Evolutionary conservation across 768 basidiomycete species (phyloP).

Genomic region (Hirschioporus abietinus): DNA sequence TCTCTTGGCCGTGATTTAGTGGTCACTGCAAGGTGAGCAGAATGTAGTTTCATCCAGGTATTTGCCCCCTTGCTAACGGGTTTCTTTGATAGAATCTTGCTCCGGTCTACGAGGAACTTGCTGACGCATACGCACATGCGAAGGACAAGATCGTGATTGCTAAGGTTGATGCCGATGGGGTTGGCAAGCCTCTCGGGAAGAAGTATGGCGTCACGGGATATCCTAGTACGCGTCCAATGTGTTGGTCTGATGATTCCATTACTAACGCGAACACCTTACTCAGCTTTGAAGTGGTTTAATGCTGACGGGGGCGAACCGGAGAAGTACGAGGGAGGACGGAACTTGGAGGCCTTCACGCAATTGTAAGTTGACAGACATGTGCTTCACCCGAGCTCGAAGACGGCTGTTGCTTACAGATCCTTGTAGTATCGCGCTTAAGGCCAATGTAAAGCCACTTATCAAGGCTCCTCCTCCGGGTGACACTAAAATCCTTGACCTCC

Average conservation of each 20-base stretch:
- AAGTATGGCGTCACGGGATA: constrained; percentile 79
- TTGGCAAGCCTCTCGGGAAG: constrained; percentile 67
- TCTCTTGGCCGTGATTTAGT: constrained; percentile 28
- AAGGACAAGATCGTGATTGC: constrained; percentile 85
- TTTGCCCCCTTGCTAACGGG: not conserved
- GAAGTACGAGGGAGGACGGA: constrained; percentile 73
- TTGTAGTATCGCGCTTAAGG: constrained; percentile 62
- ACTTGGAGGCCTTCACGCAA: constrained; percentile 66
- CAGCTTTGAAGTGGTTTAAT: constrained; percentile 91
- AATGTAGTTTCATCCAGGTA: constrained; percentile 1
- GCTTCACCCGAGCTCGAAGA: too few species aligned
- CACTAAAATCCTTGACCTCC: constrained; percentile 58
- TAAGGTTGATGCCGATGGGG: constrained; percentile 91
- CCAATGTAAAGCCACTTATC: constrained; percentile 83
- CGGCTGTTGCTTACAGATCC: not conserved
- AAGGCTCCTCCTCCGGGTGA: constrained; percentile 78
- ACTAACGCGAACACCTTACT: constrained; percentile 12
- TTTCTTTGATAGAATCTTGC: constrained; percentile 63
- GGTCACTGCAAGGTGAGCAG: constrained; percentile 79
- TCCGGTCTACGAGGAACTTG: constrained; percentile 83
- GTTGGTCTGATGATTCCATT: not conserved
- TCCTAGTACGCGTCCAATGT: constrained; percentile 60
- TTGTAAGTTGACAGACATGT: constrained; percentile 49
- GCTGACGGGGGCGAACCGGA: constrained; percentile 54
- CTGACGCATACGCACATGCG: constrained; percentile 73